These are phyloP conservation scores for Cerrena zonata DNA, from an alignment of 1,284 basidiomycete species.

Conservation along the genomic window DNA sequence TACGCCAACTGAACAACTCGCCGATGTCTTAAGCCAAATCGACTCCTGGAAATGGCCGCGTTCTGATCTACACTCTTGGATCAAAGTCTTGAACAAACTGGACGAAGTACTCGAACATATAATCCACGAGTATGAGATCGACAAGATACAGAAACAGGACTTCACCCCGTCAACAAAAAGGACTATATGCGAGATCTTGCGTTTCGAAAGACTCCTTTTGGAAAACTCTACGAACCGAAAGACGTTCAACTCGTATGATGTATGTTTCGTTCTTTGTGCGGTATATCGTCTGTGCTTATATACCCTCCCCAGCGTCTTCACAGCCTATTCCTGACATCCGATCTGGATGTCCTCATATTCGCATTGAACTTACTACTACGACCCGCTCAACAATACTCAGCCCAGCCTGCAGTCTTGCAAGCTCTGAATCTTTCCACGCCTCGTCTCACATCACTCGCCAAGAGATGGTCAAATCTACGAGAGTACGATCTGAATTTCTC, in stretches of 20 bases:
- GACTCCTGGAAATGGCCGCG: conserved; percentile 91
- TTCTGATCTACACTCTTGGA: conserved; percentile 96
- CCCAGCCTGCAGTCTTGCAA: conserved; percentile 72
- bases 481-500: conserved; percentile 69
- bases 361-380: conserved; percentile 84
- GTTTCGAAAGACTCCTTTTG: conserved; percentile 83
- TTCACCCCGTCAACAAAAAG: conserved; percentile 79
- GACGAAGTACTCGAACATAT: conserved; percentile 81
- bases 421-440: conserved; percentile 73
- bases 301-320: conserved; percentile 72
- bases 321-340: conserved; percentile 81
- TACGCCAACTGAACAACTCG: conserved; percentile 61
- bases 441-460: conserved; percentile 64
- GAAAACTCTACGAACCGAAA: conserved; percentile 99
- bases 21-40: conserved; percentile 58
- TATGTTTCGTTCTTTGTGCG: conserved; percentile 39
- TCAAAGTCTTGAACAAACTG: conserved; percentile 91
- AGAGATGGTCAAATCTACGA: conserved; percentile 69
- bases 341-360: conserved; percentile 83
- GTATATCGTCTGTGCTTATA: conserved; percentile 14
- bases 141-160: conserved; percentile 74
- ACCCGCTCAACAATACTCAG: conserved; percentile 91
- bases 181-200: conserved; percentile 75
- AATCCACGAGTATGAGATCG: conserved; percentile 79
- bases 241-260: conserved; percentile 94